Percentiles rank a stretch among this genome's conserved stretches.
phyloP scores from a whole-genome alignment of 1,284 basidiomycete species.

The Moesziomyces antarcticus region DNA sequence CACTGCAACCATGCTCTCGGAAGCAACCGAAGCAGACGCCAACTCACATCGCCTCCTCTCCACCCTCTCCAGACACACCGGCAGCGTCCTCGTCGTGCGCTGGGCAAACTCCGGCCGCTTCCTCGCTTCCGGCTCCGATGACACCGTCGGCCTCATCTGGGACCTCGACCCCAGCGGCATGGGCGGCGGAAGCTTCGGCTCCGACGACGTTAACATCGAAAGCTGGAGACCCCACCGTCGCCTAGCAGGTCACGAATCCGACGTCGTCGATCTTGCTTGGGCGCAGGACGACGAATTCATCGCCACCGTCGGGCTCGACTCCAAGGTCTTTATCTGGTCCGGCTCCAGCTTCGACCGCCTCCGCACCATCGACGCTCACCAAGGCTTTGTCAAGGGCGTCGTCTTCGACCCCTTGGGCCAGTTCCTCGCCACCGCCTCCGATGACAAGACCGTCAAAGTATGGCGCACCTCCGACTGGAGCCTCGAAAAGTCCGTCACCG shows the following conservation, averaged over 20 bases:
- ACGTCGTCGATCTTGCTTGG: slow-evolving; percentile 97
- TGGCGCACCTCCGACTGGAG: slow-evolving; percentile 95
- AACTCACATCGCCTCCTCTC: slow-evolving; percentile 86
- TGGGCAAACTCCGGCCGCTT: slow-evolving; percentile 95
- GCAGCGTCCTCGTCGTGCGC: slow-evolving; percentile 90
- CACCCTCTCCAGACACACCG: slow-evolving; percentile 92
- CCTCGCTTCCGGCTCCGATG: slow-evolving; percentile 95
- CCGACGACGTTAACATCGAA: slow-evolving; percentile 74
- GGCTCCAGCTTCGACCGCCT: slow-evolving; percentile 69
- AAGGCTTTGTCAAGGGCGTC: slow-evolving; percentile 97
- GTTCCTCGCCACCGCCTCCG: slow-evolving; percentile 82
- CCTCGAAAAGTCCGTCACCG: slow-evolving; percentile 82
- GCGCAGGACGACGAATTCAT: slow-evolving; percentile 81
- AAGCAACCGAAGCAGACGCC: slow-evolving; percentile 76
- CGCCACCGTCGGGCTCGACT: slow-evolving; percentile 93
- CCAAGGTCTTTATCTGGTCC: slow-evolving; percentile 86
- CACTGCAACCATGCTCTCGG: slow-evolving; percentile 87
- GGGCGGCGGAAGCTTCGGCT: slow-evolving; percentile 57
- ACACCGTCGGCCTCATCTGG: slow-evolving; percentile 96
- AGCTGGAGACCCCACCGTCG: slow-evolving; percentile 94
- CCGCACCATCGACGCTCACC: slow-evolving; percentile 84
- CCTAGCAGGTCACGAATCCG: slow-evolving; percentile 82
- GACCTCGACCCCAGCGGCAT: slow-evolving; percentile 76
- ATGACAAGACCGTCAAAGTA: slow-evolving; percentile 94
- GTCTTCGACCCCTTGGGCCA: slow-evolving; percentile 98